Conservation (phyloP, 78 protist genomes). For the slime mould (Dictyostelium discoideum) region DNA sequence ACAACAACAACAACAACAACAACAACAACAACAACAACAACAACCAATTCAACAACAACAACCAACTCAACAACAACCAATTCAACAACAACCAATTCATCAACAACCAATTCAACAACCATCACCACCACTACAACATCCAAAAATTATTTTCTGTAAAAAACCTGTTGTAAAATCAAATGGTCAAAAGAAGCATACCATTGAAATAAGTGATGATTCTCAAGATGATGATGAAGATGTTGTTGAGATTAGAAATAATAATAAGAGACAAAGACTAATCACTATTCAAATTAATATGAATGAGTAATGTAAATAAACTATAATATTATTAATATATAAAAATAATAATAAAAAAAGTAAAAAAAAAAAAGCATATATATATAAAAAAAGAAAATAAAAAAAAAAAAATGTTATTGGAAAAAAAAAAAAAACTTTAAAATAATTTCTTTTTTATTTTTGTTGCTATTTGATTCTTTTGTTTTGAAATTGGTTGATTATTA, state of each 20-base stretch:
- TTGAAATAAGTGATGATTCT: background rate
- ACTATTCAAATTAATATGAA: background rate
- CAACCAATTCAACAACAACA: background rate
- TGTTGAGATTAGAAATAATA: background rate
- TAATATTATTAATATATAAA: background rate
- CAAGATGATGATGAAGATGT: background rate
- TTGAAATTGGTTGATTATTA: background rate
- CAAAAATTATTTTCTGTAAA: background rate
- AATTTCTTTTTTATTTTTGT: constrained; percentile 4
- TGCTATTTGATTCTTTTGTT: background rate
- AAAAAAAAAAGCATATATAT: background rate
- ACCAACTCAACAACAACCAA: background rate
- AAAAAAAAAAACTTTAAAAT: background rate
- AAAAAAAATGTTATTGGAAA: background rate
- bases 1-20: no score
- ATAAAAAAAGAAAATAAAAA: background rate
- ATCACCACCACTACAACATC: background rate
- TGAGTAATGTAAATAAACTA: background rate
- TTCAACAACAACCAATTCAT: background rate
- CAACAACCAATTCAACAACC: background rate
- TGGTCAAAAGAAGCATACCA: background rate
- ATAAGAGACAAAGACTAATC: background rate
- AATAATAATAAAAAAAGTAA: background rate
- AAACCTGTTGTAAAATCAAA: background rate
- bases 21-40: background rate